A percentile compares a stretch with the other conserved stretches of the same genome.
Evolutionary conservation across 257 asterid genomes (phyloP).

Genomic region (Solanum commersonii): DNA sequence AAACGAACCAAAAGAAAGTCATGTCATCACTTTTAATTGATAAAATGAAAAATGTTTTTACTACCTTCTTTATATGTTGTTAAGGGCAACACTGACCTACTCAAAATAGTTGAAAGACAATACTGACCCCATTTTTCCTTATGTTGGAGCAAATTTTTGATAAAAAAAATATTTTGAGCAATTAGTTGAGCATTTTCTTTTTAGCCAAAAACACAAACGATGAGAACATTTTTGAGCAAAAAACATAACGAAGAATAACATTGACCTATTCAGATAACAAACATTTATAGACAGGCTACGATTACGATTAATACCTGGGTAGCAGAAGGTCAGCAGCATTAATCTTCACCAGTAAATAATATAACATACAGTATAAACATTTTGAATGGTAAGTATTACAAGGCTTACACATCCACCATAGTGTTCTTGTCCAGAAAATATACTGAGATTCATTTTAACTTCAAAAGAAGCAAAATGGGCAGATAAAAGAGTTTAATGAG

Average conservation of each 20-base stretch:
- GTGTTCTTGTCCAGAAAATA: neutral
- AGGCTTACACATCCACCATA: neutral
- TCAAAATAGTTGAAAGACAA: neutral
- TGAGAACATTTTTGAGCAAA: neutral
- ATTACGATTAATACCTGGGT: neutral
- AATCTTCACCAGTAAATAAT: neutral
- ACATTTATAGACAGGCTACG: neutral
- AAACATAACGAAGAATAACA: neutral
- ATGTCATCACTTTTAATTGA: neutral
- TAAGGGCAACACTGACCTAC: neutral
- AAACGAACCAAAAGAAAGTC: neutral
- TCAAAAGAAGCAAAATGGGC: neutral
- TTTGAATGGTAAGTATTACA: neutral
- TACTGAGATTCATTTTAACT: neutral
- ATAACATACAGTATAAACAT: neutral
- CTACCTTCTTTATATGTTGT: neutral
- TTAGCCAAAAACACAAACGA: neutral
- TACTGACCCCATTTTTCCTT: neutral
- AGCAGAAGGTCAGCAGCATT: neutral
- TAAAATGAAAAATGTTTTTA: neutral
- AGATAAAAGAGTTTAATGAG: neutral
- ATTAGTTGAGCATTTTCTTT: neutral
- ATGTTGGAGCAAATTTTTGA: neutral
- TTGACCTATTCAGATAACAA: neutral
- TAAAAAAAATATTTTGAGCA: neutral